These are phyloP conservation scores for Tetraselmis chui DNA, from an alignment of 139 green algal species.

Conservation along the genomic window DNA sequence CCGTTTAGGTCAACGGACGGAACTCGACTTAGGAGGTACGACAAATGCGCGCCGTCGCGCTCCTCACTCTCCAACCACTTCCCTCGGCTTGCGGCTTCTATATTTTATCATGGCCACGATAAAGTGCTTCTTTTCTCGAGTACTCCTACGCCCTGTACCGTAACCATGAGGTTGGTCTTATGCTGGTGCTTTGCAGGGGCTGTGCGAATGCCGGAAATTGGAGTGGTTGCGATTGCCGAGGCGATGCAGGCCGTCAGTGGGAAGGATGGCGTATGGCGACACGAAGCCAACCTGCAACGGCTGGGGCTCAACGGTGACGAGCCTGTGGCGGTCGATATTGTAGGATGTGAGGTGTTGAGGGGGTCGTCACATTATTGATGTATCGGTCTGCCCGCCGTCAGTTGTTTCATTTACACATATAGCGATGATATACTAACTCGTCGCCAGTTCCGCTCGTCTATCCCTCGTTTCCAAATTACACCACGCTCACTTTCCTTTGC, in stretches of 20 bases:
- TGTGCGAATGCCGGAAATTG: not conserved
- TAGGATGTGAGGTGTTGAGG: no score
- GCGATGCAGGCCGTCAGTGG: not conserved
- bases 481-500: not conserved
- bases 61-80: no score
- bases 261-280: not conserved
- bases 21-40: not conserved
- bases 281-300: not conserved
- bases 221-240: not conserved
- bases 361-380: no score
- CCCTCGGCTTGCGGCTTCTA: no score
- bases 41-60: no score
- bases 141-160: no score
- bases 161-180: no score
- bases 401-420: no score
- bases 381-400: no score
- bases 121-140: no score
- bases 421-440: not conserved
- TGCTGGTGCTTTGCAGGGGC: not conserved
- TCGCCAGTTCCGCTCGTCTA: not conserved
- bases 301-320: not conserved
- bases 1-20: not conserved
- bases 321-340: no score
- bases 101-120: no score
- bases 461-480: not conserved